A percentile compares a stretch with the other conserved stretches of the same genome.
Evolutionary conservation across 75 land plant species (phyloP).

Genomic region (Cupressus sempervirens): DNA sequence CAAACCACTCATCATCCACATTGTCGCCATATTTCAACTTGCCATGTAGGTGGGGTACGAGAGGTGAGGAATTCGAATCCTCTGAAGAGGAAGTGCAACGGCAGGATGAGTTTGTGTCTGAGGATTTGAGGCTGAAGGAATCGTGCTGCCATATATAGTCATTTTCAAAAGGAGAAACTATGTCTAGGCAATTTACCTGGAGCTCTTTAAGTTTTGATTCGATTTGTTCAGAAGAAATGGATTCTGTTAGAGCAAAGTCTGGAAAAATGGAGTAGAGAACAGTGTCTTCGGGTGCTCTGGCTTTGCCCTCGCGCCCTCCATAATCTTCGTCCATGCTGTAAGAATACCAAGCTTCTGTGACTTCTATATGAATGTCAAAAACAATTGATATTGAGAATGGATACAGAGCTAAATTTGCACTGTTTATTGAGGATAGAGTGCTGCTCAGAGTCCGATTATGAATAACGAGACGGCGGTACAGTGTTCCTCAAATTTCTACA

Average conservation of each 20-base stretch:
- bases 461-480: no score
- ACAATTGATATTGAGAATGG: no score
- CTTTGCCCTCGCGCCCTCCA: neutral
- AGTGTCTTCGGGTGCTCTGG: conserved; percentile 23
- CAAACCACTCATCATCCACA: conserved; percentile 96
- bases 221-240: neutral
- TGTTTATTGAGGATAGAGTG: no score
- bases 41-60: conserved; percentile 64
- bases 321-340: neutral
- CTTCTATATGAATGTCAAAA: no score
- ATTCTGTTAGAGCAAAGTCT: conserved; percentile 17
- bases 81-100: conserved; percentile 13
- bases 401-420: no score
- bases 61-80: neutral
- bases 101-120: neutral
- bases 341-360: no score
- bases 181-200: conserved; percentile 39
- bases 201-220: conserved; percentile 38
- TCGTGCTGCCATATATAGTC: conserved; percentile 91
- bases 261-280: conserved; percentile 37
- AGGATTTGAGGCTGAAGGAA: conserved; percentile 45
- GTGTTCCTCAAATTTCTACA: no score
- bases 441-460: no score
- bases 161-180: conserved; percentile 28
- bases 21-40: conserved; percentile 73